A percentile compares a stretch with the other conserved stretches of the same genome.
Conservation (phyloP, 2,329 filamentous ascomycete genomes). For the Neofusicoccum umdonicola region DNA sequence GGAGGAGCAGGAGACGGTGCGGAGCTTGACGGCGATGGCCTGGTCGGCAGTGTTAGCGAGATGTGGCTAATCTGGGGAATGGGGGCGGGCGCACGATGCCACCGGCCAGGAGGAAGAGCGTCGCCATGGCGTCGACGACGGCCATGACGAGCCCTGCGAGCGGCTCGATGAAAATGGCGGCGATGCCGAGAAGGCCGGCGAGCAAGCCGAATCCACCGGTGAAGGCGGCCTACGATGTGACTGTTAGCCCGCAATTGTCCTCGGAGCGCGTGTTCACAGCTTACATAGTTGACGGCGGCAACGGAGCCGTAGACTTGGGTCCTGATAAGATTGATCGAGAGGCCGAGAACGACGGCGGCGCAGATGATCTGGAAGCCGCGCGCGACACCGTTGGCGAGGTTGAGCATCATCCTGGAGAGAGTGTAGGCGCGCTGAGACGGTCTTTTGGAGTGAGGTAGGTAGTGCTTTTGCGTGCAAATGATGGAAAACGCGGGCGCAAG, state of each 20-base stretch:
- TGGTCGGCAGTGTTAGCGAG: not conserved
- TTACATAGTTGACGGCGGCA: slow-evolving; percentile 22
- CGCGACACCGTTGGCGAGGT: not conserved
- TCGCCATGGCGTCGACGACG: slow-evolving; percentile 23
- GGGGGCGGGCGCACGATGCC: slow-evolving; percentile 24
- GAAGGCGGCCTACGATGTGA: slow-evolving; percentile 20
- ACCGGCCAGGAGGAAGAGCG: slow-evolving; percentile 24
- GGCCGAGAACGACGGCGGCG: slow-evolving; percentile 26
- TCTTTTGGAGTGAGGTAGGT: not conserved
- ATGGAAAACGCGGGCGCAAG: not conserved
- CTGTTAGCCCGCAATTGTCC: no score
- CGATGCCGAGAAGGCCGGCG: slow-evolving; percentile 23
- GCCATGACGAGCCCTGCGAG: slow-evolving; percentile 22
- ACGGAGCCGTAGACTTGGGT: slow-evolving; percentile 22
- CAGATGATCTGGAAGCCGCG: slow-evolving; percentile 23
- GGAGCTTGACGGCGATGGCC: slow-evolving; percentile 24
- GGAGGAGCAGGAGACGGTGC: slow-evolving; percentile 19
- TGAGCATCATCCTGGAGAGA: not conserved
- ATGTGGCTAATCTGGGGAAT: not conserved
- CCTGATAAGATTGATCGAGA: slow-evolving; percentile 25
- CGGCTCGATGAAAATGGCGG: slow-evolving; percentile 22
- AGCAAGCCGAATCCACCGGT: slow-evolving; percentile 25
- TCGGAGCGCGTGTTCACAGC: no score
- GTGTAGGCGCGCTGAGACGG: not conserved
- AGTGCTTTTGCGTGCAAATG: not conserved